Base-by-base conservation (phyloP, 768 basidiomycete species). In the Cantharellus anzutake region DNA sequence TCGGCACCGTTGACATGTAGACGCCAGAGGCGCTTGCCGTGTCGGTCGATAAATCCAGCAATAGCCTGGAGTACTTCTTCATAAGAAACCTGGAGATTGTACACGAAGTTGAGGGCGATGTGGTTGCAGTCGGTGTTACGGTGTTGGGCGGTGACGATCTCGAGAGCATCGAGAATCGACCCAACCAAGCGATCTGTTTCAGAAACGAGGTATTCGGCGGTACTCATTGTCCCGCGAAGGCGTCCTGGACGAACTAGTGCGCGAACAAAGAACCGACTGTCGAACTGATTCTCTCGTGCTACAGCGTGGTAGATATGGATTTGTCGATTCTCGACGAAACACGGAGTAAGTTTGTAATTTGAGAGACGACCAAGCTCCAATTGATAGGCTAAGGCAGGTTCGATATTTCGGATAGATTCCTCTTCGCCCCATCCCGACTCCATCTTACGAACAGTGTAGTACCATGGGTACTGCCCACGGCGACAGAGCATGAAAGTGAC, bases 101-200 rank as follows among this genome's bases (percentile, higher is more conserved):
- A 98, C 66, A 98, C 83, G 70, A 98, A 99, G 75, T 98, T 97
- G 82, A 98, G 83, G 75, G 91, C 93, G 70, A 98, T 96, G 70
- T 97, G 93, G 71, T 98, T 98, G 74, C 90, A 92, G 68, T 98
- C 94, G 2, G 94, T 87, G 65, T 85, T 89, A 62, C 93, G 82
- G 66, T 93, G 78, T 66, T 90, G 80, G 4, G 87, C 88, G 65
- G 80, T 83, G 68, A 94, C 90, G 59, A 98, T 85, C 70, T 98
- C 94, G 39, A 98, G 78, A 2, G 93, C 86, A 70, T 99, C 96
- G 63, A 99, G 76, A 65, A 98, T 82, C 66, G 80, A 85, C 48
- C 89, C 94, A 63, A 98, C 87, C 7, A 98, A 81, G 52, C 96
- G 86, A 67, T 99, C 96, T 7, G 93, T 93, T 74, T 99, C 96